Base-by-base conservation (phyloP, 768 basidiomycete genomes). In the Zangia roseola region DNA sequence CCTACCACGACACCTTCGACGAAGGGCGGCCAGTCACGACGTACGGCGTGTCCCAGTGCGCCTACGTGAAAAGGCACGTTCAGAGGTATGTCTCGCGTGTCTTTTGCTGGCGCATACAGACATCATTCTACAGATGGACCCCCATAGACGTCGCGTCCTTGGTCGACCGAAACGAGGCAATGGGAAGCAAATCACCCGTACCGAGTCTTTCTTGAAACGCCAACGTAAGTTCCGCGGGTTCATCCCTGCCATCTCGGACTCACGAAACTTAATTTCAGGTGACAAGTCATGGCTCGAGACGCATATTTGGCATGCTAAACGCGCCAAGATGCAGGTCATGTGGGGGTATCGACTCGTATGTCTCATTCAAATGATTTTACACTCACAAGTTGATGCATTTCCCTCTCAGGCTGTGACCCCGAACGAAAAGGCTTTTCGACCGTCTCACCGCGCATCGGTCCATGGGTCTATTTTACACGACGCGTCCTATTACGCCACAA, bases 291-390 rank as follows among this genome's bases (percentile, higher is more conserved):
- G 95, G 95, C 81, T 99, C 0, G 92, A 95, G 63, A 95, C 94
- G 6, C 97, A 99, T 65, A 69, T 98, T 17, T 98, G 94, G 93
- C 95, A 97, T 59, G 90, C 94, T 1, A 98, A 97, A 69, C 82
- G 97, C 6, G 95, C 95, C 84, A 83, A 86, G 53, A 97, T 98
- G 95, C 79, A 85, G 57, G 85, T 84, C 54, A 76, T 90, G 67
- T 98, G 94, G 94, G 92, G 91, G 0, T 92, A 91, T 64, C 78
- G 91, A 57, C 73, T 99, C 45, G 93, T 91, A 43, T n/a, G 61
- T 53, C 23, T 39, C 10, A 12, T 40, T 12, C 30, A 1, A 10
- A 9, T 8, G 3, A 8, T 16, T 14, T 0, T 9, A 21, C 3
- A 21, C 12, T 21, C 26, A 2, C 2, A 8, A 12, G 6, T 30